phyloP scores from a whole-genome alignment of 345 rosid species.

The Cardamine resedifolia region DNA sequence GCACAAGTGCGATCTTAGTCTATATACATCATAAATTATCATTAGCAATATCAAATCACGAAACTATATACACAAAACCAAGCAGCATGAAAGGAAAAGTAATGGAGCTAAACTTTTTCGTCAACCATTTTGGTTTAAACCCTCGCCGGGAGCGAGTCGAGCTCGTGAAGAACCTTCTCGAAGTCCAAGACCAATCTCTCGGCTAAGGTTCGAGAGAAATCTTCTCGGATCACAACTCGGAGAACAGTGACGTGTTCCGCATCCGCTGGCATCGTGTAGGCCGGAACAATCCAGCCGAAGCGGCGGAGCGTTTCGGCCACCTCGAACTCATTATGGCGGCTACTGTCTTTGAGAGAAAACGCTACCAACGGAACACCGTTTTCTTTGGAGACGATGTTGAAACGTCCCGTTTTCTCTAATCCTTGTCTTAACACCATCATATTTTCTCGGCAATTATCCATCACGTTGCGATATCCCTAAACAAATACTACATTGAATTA shows the following conservation, averaged over 20 bases:
- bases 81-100: background rate
- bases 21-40: background rate
- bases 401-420: conserved; percentile 57
- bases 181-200: conserved; percentile 62
- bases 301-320: conserved; percentile 38
- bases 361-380: conserved; percentile 73
- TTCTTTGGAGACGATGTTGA: conserved; percentile 69
- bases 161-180: conserved; percentile 72
- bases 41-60: background rate
- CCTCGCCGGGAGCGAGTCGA: conserved; percentile 62
- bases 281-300: conserved; percentile 87
- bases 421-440: conserved; percentile 61
- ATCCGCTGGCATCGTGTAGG: conserved; percentile 85
- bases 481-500: background rate
- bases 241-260: conserved; percentile 75
- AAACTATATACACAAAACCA: background rate
- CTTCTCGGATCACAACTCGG: conserved; percentile 76
- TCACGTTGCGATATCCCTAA: conserved; percentile 47
- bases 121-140: conserved; percentile 40
- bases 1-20: no score
- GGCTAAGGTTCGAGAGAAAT: conserved; percentile 67
- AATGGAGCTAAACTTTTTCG: conserved; percentile 41
- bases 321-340: conserved; percentile 57
- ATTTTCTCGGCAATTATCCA: conserved; percentile 69
- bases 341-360: conserved; percentile 63